These are phyloP conservation scores for Garcia nutans DNA, from an alignment of 345 rosid species.

Conservation along the genomic window DNA sequence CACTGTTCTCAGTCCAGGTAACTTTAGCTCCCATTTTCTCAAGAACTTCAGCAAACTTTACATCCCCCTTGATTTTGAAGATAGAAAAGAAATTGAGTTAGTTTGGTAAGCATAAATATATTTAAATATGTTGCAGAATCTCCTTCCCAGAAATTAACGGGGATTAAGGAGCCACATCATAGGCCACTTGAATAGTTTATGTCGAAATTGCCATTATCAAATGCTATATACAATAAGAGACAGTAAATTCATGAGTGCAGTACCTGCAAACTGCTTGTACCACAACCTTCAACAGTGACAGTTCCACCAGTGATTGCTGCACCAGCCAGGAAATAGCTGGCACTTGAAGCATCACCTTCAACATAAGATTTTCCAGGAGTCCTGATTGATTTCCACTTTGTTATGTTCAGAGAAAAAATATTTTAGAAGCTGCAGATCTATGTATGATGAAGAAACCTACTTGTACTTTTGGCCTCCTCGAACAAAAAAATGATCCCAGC, in stretches of 20 bases:
- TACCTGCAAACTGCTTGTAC: conserved; percentile 92
- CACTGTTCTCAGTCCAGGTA: conserved; percentile 85
- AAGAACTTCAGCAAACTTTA: conserved; percentile 88
- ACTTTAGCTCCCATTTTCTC: conserved; percentile 98
- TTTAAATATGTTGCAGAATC: background rate
- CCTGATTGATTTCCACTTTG: conserved; percentile 43
- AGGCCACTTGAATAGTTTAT: background rate
- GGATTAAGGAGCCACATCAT: conserved; percentile 6
- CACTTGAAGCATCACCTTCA: conserved; percentile 99
- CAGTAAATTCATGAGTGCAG: background rate
- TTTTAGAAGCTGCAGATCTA: conserved; percentile 8
- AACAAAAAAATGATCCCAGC: conserved; percentile 85
- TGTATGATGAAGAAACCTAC: conserved; percentile 37
- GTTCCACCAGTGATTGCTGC: conserved; percentile 96
- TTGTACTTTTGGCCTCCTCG: conserved; percentile 87
- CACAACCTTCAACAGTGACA: conserved; percentile 94
- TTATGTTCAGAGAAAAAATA: background rate
- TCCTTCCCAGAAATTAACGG: background rate
- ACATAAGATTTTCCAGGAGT: conserved; percentile 89
- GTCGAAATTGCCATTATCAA: background rate
- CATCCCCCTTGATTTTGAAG: conserved; percentile 63
- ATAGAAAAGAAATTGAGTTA: conserved; percentile 3
- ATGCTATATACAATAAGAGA: background rate
- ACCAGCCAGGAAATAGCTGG: conserved; percentile 96
- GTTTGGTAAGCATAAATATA: background rate